A percentile compares a stretch with the other conserved stretches of the same genome.
Conservation (phyloP, 2,329 filamentous ascomycete genomes). For the Aspergillus quadricinctus region DNA sequence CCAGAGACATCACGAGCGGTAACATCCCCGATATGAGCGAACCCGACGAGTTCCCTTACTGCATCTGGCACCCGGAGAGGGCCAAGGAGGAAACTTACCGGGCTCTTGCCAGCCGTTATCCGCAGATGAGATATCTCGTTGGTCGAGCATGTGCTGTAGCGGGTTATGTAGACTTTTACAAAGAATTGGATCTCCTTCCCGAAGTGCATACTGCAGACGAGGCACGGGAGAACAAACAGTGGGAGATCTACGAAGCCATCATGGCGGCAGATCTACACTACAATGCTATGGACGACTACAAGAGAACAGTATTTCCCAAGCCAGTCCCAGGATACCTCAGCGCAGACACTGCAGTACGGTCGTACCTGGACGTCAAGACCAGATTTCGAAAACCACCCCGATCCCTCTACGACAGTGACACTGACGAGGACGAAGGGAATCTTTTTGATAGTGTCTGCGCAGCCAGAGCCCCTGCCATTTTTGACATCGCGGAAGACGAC, state of each 20-base stretch:
- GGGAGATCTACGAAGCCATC: constrained; percentile 12
- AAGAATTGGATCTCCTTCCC: constrained; percentile 14
- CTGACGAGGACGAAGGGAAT: background rate
- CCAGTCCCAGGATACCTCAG: constrained; percentile 11
- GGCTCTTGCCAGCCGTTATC: constrained; percentile 26
- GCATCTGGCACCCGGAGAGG: constrained; percentile 40
- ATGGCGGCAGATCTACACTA: constrained; percentile 6
- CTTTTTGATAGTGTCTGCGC: background rate
- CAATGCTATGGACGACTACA: constrained; percentile 15
- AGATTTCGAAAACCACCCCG: background rate
- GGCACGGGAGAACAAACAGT: constrained; percentile 7
- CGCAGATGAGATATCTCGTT: constrained; percentile 24
- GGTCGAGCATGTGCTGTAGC: constrained; percentile 18
- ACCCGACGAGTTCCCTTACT: constrained; percentile 33
- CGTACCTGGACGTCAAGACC: constrained; percentile 3
- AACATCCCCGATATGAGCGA: constrained; percentile 24
- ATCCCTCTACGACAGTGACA: too few species aligned
- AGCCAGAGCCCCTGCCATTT: constrained; percentile 8
- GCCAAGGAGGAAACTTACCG: constrained; percentile 36
- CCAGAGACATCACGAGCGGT: constrained; percentile 17
- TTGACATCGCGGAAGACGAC: constrained; percentile 31
- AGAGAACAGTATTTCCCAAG: constrained; percentile 7
- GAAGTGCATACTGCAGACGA: constrained; percentile 19
- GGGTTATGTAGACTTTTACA: constrained; percentile 15
- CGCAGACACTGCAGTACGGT: constrained; percentile 13